Percentiles rank a stretch among this genome's conserved stretches.
phyloP scores from a whole-genome alignment of 345 rosid genomes.

The Lagerstroemia speciosa region DNA sequence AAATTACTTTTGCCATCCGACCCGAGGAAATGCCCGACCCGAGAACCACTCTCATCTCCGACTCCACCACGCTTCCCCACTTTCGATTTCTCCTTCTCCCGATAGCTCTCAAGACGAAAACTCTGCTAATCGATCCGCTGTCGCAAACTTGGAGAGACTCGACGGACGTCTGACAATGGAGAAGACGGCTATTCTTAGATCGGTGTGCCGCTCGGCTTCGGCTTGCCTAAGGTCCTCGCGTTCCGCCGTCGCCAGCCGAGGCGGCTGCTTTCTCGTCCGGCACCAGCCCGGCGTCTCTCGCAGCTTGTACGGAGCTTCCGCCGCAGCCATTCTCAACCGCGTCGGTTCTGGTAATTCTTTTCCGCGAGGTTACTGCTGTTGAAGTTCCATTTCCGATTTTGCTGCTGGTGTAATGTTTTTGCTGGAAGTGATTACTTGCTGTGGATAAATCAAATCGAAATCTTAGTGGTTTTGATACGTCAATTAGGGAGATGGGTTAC shows the following conservation, averaged over 20 bases:
- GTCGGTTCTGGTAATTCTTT: background rate
- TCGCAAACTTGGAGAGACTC: background rate
- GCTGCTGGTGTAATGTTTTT: background rate
- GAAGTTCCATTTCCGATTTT: background rate
- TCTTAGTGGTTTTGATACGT: background rate
- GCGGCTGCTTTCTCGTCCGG: constrained; percentile 16
- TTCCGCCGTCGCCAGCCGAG: constrained; percentile 12
- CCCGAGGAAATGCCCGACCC: background rate
- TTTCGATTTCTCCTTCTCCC: background rate
- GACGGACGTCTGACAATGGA: background rate
- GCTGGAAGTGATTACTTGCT: background rate
- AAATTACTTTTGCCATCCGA: background rate
- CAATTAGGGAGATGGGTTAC: background rate
- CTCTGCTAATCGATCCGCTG: background rate
- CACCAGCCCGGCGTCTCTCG: constrained; percentile 8
- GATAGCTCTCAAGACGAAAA: background rate
- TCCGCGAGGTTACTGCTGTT: constrained; percentile 12
- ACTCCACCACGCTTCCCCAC: background rate
- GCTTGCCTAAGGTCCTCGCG: constrained; percentile 17
- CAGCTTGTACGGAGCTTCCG: constrained; percentile 13
- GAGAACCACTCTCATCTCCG: background rate
- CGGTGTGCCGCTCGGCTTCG: constrained; percentile 19
- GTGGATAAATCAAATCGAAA: background rate
- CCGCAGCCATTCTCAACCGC: constrained; percentile 2
- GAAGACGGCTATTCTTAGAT: constrained; percentile 24